These are phyloP conservation scores for Escallonia rubra DNA, from an alignment of 129 eudicot genomes.

Conservation along the genomic window DNA sequence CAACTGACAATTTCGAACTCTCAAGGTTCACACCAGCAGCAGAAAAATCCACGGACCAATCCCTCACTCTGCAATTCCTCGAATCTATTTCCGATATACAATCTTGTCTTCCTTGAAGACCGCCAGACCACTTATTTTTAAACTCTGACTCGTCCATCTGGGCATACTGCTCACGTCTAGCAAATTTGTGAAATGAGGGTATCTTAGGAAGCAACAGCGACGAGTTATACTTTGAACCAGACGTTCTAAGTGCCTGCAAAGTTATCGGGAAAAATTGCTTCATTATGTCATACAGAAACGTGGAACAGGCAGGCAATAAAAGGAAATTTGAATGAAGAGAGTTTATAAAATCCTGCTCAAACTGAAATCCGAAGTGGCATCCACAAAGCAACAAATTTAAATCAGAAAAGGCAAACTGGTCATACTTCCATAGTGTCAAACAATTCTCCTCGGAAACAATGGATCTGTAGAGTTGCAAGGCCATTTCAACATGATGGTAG, in stretches of 20 bases:
- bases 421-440: too few species aligned
- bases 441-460: too few species aligned
- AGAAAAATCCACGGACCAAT: conserved; percentile 95
- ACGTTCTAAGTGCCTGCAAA: conserved; percentile 77
- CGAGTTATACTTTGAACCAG: conserved; percentile 51
- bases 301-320: too few species aligned
- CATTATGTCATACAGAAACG: too few species aligned
- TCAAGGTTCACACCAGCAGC: conserved; percentile 70
- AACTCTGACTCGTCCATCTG: conserved; percentile 73
- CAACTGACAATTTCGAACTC: conserved; percentile 55
- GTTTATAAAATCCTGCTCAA: too few species aligned
- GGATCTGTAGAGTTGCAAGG: too few species aligned
- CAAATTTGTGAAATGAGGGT: conserved; percentile 87
- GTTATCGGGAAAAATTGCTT: too few species aligned
- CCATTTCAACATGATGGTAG: too few species aligned
- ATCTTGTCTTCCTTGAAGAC: conserved; percentile 61
- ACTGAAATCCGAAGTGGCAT: too few species aligned
- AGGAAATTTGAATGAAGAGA: too few species aligned
- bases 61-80: conserved; percentile 92
- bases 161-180: conserved; percentile 78
- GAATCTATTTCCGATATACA: conserved; percentile 87
- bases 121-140: conserved; percentile 59
- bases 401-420: too few species aligned
- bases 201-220: conserved; percentile 77
- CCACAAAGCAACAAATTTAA: too few species aligned